phyloP scores from a whole-genome alignment of 768 basidiomycete species.

The Boletus rex-veris region DNA sequence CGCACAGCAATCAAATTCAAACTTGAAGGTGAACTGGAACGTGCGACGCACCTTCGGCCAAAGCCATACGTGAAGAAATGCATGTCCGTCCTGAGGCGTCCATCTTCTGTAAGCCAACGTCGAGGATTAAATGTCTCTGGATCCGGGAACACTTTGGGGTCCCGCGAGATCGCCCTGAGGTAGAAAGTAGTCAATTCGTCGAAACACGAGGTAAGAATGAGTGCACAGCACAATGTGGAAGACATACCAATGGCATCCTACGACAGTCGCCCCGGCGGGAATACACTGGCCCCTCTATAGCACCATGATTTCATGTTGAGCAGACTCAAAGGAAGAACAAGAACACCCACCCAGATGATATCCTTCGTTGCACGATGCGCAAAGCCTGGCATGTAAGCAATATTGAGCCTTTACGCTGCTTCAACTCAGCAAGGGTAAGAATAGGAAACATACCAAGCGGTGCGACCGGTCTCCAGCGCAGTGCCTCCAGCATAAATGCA shows the following conservation, averaged over 20 bases:
- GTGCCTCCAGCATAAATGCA: conserved; percentile 34
- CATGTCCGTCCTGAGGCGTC: background rate
- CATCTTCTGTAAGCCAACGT: conserved; percentile 5
- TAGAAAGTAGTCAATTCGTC: background rate
- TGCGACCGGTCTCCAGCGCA: conserved; percentile 34
- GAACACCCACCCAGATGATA: conserved; percentile 49
- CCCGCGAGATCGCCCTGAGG: conserved; percentile 12
- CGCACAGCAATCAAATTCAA: no score
- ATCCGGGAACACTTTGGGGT: conserved; percentile 11
- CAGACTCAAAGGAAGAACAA: background rate
- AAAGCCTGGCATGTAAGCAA: conserved; percentile 36
- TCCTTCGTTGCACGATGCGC: conserved; percentile 61
- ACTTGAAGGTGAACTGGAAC: no score
- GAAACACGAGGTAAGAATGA: background rate
- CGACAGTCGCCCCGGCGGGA: conserved; percentile 10
- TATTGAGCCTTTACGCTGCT: background rate
- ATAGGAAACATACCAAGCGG: conserved; percentile 25
- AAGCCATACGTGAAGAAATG: conserved; percentile 2
- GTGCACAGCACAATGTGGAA: background rate
- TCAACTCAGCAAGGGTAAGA: background rate
- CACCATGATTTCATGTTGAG: background rate
- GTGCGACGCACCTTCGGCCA: background rate
- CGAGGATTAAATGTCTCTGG: conserved; percentile 11
- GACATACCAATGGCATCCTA: conserved; percentile 13
- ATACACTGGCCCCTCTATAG: conserved; percentile 9